phyloP scores from a whole-genome alignment of 1,284 basidiomycete genomes.

The Vanrija humicola region DNA sequence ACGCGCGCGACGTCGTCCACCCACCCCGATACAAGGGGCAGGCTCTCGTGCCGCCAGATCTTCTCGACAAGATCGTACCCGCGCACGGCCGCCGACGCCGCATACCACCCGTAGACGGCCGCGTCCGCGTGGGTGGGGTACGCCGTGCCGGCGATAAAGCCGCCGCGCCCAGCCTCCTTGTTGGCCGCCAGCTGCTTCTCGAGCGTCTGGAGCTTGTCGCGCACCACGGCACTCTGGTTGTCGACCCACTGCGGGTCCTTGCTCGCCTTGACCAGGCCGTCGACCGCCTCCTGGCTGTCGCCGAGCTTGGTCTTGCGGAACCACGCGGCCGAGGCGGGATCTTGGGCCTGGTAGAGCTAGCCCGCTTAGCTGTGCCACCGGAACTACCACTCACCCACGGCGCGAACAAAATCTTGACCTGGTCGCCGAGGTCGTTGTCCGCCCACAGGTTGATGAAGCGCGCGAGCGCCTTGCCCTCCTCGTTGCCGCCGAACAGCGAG shows the following conservation, averaged over 20 bases:
- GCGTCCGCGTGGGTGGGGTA: conserved; percentile 13
- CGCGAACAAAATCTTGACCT: conserved; percentile 18
- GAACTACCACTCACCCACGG: conserved; percentile 5
- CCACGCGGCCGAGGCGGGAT: conserved; percentile 14
- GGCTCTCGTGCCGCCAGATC: conserved; percentile 7
- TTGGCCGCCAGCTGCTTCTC: neutral
- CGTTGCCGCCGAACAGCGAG: conserved; percentile 23
- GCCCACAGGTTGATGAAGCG: conserved; percentile 30
- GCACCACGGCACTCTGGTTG: neutral
- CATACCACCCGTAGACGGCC: conserved; percentile 17
- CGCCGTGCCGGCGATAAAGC: conserved; percentile 10
- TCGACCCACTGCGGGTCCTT: conserved; percentile 5
- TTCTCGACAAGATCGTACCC: neutral
- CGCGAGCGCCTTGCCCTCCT: conserved; percentile 19
- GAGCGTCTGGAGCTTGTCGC: neutral
- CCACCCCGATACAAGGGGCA: conserved; percentile 7
- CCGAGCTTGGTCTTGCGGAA: conserved; percentile 24
- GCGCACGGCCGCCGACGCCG: neutral
- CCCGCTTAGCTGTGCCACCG: too few species aligned
- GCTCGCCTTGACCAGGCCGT: neutral
- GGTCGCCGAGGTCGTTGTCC: conserved; percentile 20
- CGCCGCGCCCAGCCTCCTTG: conserved; percentile 1
- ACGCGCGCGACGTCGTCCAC: neutral
- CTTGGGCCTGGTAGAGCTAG: conserved; percentile 4
- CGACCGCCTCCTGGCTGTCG: conserved; percentile 9